phyloP scores from a whole-genome alignment of 805 yeast species.

The Schwanniomyces sp. region DNA sequence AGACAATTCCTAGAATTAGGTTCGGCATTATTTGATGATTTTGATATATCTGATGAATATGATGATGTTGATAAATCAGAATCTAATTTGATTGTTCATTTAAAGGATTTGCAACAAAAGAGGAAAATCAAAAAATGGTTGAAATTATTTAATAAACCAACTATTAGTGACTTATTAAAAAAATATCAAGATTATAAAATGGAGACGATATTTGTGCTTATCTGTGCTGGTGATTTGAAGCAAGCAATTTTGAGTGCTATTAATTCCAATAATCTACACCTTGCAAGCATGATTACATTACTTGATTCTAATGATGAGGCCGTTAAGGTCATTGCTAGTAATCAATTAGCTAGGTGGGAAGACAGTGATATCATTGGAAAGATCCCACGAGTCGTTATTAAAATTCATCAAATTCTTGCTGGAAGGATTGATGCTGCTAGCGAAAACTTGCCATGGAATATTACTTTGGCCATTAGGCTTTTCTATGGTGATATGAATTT shows the following conservation, averaged over 20 bases:
- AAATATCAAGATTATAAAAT: slow-evolving; percentile 36
- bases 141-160: slow-evolving; percentile 37
- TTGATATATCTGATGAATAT: slow-evolving; percentile 6
- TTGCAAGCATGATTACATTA: slow-evolving; percentile 67
- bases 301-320: slow-evolving; percentile 68
- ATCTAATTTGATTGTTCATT: slow-evolving; percentile 11
- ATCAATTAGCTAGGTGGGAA: slow-evolving; percentile 70
- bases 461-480: slow-evolving; percentile 57
- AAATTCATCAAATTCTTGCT: slow-evolving; percentile 64
- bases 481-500: slow-evolving; percentile 53
- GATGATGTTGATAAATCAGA: slow-evolving; percentile 11
- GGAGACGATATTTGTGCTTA: slow-evolving; percentile 49
- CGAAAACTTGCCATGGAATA: slow-evolving; percentile 62
- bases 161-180: slow-evolving; percentile 25
- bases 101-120: slow-evolving; percentile 33
- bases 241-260: slow-evolving; percentile 65
- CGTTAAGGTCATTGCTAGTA: slow-evolving; percentile 53
- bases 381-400: slow-evolving; percentile 55
- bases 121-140: slow-evolving; percentile 59
- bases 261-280: slow-evolving; percentile 61
- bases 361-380: slow-evolving; percentile 35
- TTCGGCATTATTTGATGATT: slow-evolving; percentile 53
- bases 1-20: slow-evolving; percentile 53
- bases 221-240: slow-evolving; percentile 56
- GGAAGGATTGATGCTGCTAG: slow-evolving; percentile 45